Evolutionary conservation across 2,329 filamentous ascomycete species (phyloP), one percentile per base, ranked within the genome.

Genomic region (Delphinella strobiligena): DNA sequence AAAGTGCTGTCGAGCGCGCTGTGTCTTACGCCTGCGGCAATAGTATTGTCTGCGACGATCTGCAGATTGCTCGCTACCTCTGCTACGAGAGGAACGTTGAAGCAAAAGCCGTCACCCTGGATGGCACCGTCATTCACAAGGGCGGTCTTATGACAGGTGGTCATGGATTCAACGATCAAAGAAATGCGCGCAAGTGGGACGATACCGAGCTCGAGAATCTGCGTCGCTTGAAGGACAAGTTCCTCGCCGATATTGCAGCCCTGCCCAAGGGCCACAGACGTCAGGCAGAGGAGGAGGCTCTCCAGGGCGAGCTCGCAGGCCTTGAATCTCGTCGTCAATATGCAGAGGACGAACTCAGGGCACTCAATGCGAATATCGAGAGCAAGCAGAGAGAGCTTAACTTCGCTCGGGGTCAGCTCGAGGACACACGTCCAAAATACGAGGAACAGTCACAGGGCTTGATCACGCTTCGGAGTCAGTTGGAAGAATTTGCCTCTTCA

Each of bases 81-180:
- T 88, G 86, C 55, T 96, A 93, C 56, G 78, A 83, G 42, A 81
- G 78, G 47, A 80, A 75, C 22, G 80, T 95, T 22, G 82, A 88
- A 43, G 88, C 93, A 38, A 96, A 96, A 60, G 88, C 89, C 4
- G 89, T 98, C 10, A 93, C 88, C 1, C 62, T 96, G 10, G 88
- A 96, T 54, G 91, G 91, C n/a, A 89, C 82, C 40, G 82, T 98
- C 45, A 95, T 98, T 47, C 87, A 94, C 66, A 96, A 96, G 58
- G 87, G 84, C 34, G 91, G 91, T 54, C 72, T 93, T 38, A 96
- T 98, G 82, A 96, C 91, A 36, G 91, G 91, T 69, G 91, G 91
- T 49, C 82, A 87, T 45, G 81, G 86, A 19, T 80, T 78, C 1
- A 76, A 82, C 34, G 74, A 78, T 34, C 84, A 82, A 57, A 78